Conservation (phyloP, 305 asterid genomes). For the Caryopteris hybrid region DNA sequence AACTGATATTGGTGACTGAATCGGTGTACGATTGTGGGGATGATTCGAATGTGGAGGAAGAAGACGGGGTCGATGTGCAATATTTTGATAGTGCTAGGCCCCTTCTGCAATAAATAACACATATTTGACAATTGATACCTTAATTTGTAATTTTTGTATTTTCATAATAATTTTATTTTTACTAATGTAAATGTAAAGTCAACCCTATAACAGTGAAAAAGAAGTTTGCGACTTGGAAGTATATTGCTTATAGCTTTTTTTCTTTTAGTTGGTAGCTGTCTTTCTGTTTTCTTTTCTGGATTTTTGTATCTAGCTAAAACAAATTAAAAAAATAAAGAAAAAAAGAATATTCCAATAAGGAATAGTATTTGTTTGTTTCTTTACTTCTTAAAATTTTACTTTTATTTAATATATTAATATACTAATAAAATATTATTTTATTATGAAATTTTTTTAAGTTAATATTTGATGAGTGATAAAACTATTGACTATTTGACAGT, state of each 20-base stretch:
- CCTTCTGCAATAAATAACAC: constrained; percentile 30
- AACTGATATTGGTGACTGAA: constrained; percentile 35
- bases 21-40: constrained; percentile 26
- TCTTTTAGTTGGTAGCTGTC: background rate
- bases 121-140: background rate
- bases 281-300: too few species aligned
- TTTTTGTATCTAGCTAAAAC: too few species aligned
- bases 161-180: background rate
- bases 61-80: constrained; percentile 42
- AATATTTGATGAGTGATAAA: too few species aligned
- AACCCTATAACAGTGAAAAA: background rate
- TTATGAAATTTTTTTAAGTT: too few species aligned
- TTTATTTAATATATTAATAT: too few species aligned
- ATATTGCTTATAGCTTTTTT: background rate
- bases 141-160: background rate
- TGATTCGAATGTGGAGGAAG: constrained; percentile 18
- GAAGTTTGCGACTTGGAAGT: background rate
- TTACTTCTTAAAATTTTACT: too few species aligned
- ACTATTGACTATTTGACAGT: too few species aligned
- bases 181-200: constrained; percentile 17
- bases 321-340: too few species aligned
- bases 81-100: constrained; percentile 40
- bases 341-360: too few species aligned
- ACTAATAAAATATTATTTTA: too few species aligned
- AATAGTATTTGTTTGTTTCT: too few species aligned